Conservation (phyloP, 1,284 basidiomycete species). For the Flammula alnicola region DNA sequence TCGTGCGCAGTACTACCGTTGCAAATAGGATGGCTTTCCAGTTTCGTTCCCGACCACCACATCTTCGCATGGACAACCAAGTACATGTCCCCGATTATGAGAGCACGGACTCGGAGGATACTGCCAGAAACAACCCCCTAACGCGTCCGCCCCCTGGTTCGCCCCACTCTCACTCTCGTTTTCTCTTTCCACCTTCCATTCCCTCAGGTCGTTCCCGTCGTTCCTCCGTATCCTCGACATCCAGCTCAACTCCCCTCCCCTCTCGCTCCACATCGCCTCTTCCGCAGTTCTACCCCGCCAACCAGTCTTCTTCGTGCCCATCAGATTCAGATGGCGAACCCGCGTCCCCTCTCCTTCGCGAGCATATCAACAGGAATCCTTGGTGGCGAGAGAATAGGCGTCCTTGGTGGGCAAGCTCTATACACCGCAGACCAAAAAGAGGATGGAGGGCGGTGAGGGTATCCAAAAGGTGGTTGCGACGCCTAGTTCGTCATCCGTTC, state of each 20-base stretch:
- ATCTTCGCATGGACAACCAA: slow-evolving; percentile 14
- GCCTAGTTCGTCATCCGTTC: slow-evolving; percentile 72
- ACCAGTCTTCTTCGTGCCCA: slow-evolving; percentile 54
- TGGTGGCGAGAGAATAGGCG: slow-evolving; percentile 50
- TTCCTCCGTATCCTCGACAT: slow-evolving; percentile 46
- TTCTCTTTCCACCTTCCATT: slow-evolving; percentile 39
- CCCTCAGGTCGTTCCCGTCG: slow-evolving; percentile 5
- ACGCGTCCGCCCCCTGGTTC: slow-evolving; percentile 18
- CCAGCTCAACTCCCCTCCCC: slow-evolving; percentile 46
- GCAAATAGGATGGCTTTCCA: slow-evolving; percentile 1
- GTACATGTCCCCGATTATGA: slow-evolving; percentile 24
- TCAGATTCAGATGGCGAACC: slow-evolving; percentile 73
- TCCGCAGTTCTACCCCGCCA: slow-evolving; percentile 45
- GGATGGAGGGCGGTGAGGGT: slow-evolving; percentile 48
- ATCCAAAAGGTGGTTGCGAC: slow-evolving; percentile 56
- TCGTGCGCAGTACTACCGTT: not conserved
- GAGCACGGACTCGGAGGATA: slow-evolving; percentile 44
- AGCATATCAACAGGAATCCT: slow-evolving; percentile 36
- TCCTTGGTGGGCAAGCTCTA: slow-evolving; percentile 54
- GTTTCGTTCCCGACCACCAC: slow-evolving; percentile 14
- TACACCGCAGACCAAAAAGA: slow-evolving; percentile 42
- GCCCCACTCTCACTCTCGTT: slow-evolving; percentile 29
- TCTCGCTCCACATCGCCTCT: slow-evolving; percentile 55
- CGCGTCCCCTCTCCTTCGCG: slow-evolving; percentile 53
- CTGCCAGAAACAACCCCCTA: slow-evolving; percentile 24